These are phyloP conservation scores for Hypomyces perniciosus DNA, from an alignment of 2,329 filamentous ascomycete genomes.

Conservation along the genomic window DNA sequence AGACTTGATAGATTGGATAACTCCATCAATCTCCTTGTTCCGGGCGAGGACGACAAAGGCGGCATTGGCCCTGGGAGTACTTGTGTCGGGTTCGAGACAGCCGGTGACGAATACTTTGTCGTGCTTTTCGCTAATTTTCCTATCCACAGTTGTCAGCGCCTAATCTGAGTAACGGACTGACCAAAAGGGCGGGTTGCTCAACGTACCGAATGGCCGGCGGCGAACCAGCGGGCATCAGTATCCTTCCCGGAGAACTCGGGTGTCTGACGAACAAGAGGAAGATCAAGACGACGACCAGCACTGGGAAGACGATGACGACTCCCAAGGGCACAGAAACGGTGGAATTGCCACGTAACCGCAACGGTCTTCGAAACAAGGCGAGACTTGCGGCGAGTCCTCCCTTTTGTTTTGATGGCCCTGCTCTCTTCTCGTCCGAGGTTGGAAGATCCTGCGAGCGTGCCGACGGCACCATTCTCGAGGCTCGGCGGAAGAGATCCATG, in stretches of 20 bases:
- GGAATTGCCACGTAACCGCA: constrained; percentile 87
- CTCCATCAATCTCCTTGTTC: constrained; percentile 94
- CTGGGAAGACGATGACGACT: constrained; percentile 86
- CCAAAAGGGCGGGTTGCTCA: neutral
- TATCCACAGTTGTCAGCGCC: constrained; percentile 31
- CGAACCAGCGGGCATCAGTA: constrained; percentile 80
- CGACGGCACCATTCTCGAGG: constrained; percentile 44
- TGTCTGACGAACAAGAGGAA: constrained; percentile 84
- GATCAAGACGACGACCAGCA: constrained; percentile 86
- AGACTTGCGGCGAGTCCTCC: constrained; percentile 44
- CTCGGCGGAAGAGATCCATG: constrained; percentile 56
- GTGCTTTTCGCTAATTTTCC: constrained; percentile 94
- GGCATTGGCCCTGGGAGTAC: constrained; percentile 78
- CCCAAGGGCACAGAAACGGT: constrained; percentile 88
- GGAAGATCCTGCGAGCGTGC: constrained; percentile 39
- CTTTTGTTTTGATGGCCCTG: constrained; percentile 28
- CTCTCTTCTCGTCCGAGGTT: constrained; percentile 45
- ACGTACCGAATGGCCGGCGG: constrained; percentile 83
- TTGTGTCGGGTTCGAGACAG: constrained; percentile 75
- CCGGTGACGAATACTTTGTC: constrained; percentile 95
- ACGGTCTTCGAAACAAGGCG: constrained; percentile 77
- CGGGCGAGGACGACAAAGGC: constrained; percentile 92
- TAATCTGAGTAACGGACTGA: neutral
- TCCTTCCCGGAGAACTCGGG: constrained; percentile 72
- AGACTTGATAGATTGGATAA: constrained; percentile 94